These are phyloP conservation scores for Waltergamsia citrina DNA, from an alignment of 2,329 filamentous ascomycete species.

Conservation along the genomic window DNA sequence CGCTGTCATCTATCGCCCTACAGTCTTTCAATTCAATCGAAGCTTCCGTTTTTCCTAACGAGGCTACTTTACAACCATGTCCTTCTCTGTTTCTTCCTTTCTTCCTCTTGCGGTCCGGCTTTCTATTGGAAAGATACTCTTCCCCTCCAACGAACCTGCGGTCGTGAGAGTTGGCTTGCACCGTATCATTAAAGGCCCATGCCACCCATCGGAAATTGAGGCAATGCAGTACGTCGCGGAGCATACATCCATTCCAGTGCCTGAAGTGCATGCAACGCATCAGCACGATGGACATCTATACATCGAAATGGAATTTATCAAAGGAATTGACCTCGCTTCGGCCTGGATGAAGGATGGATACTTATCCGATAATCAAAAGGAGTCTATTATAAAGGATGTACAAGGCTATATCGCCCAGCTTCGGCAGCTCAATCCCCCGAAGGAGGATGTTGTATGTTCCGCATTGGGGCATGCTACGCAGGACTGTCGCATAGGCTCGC, in stretches of 20 bases:
- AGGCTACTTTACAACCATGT: no score
- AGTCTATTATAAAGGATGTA: constrained; percentile 12
- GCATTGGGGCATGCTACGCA: constrained; percentile 14
- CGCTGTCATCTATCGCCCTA: no score
- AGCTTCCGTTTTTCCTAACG: no score
- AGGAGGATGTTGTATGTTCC: constrained; percentile 11
- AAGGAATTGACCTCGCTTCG: constrained; percentile 9
- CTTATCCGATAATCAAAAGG: constrained; percentile 11
- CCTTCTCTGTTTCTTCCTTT: no score
- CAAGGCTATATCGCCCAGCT: constrained; percentile 11
- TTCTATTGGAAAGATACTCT: constrained; percentile 16
- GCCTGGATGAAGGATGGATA: constrained; percentile 11
- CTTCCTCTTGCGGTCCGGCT: constrained; percentile 14
- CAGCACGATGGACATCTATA: constrained; percentile 8
- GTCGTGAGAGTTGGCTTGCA: constrained; percentile 15
- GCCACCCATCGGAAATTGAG: constrained; percentile 15
- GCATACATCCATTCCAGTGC: constrained; percentile 16
- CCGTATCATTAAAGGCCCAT: constrained; percentile 19
- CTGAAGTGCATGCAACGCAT: constrained; percentile 14
- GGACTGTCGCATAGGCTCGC: constrained; percentile 14
- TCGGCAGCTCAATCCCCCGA: constrained; percentile 13
- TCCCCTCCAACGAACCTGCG: constrained; percentile 7
- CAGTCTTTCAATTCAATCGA: no score
- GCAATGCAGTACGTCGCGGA: constrained; percentile 18
- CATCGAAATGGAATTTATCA: constrained; percentile 16